Conservation (phyloP, 129 eudicot species). For the Kitagawia praeruptora region DNA sequence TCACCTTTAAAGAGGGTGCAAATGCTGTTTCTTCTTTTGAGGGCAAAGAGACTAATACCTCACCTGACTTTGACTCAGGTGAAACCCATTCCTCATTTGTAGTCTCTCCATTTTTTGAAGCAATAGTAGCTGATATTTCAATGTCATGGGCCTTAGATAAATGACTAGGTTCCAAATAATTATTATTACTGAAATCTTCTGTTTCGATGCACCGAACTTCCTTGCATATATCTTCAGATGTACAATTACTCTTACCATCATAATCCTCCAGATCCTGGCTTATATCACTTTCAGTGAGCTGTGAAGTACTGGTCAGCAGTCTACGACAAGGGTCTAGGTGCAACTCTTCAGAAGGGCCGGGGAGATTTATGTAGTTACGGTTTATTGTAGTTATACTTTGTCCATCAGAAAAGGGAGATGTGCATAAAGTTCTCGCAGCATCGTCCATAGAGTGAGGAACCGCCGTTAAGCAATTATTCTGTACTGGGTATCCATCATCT, state of each 20-base stretch:
- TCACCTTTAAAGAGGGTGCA: slow-evolving; percentile 14
- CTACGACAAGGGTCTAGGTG: slow-evolving; percentile 31
- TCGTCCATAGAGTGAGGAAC: slow-evolving; percentile 39
- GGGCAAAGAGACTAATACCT: slow-evolving; percentile 4
- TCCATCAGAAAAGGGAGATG: slow-evolving; percentile 42
- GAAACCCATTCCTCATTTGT: slow-evolving; percentile 14
- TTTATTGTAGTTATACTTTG: slow-evolving; percentile 54
- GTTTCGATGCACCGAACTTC: slow-evolving; percentile 79
- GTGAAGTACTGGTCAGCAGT: slow-evolving; percentile 36
- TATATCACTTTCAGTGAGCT: slow-evolving; percentile 38
- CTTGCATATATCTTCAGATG: slow-evolving; percentile 55
- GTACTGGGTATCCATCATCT: slow-evolving; percentile 24
- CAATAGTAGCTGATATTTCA: slow-evolving; percentile 20
- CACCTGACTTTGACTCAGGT: slow-evolving; percentile 15
- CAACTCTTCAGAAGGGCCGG: slow-evolving; percentile 41
- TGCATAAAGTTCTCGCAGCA: slow-evolving; percentile 30
- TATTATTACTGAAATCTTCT: slow-evolving; percentile 19
- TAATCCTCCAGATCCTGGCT: slow-evolving; percentile 43
- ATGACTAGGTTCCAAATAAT: slow-evolving; percentile 20
- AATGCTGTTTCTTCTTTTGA: slow-evolving; percentile 9
- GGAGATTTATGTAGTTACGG: slow-evolving; percentile 32
- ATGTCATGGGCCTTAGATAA: slow-evolving; percentile 24
- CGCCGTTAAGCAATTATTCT: slow-evolving; percentile 26
- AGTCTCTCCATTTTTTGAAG: slow-evolving; percentile 16
- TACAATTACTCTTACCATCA: slow-evolving; percentile 41